These are phyloP conservation scores for Penicillium cosmopolitanum DNA, from an alignment of 495 filamentous ascomycete species.

Conservation along the genomic window DNA sequence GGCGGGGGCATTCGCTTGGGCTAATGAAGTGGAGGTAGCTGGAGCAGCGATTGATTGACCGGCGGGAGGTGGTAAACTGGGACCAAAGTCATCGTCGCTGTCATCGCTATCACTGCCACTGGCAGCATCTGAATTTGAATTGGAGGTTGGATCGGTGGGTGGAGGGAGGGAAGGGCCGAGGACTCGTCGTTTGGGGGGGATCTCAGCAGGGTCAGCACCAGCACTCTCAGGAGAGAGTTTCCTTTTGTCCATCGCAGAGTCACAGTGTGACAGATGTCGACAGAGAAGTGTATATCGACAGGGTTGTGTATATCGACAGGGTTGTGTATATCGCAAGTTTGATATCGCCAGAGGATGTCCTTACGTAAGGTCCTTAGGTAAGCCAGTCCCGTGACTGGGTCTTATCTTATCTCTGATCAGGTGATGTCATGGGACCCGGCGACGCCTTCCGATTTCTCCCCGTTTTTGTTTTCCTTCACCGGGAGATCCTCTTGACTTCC, in stretches of 20 bases:
- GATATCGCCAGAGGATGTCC: too few relatives aligned
- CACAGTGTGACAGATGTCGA: too few relatives aligned
- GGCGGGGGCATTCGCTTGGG: constrained; percentile 17
- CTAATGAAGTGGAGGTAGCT: constrained; percentile 22
- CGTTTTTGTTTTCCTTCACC: neutral
- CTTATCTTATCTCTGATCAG: constrained; percentile 1
- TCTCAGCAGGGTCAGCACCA: constrained; percentile 3
- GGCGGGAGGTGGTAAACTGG: constrained; percentile 67
- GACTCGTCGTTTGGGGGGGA: constrained; percentile 29
- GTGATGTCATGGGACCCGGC: neutral
- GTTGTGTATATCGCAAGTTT: too few relatives aligned
- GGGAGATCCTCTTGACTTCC: neutral
- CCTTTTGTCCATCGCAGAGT: constrained; percentile 22
- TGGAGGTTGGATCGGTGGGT: constrained; percentile 5
- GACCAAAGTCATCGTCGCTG: constrained; percentile 73
- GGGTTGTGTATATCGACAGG: too few relatives aligned
- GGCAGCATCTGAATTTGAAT: constrained; percentile 22
- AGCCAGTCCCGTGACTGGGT: too few relatives aligned
- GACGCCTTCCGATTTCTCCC: neutral
- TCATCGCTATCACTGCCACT: constrained; percentile 21
- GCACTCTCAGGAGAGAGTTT: constrained; percentile 12
- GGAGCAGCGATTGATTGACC: constrained; percentile 26
- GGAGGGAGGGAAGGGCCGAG: constrained; percentile 41
- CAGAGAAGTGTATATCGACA: too few relatives aligned
- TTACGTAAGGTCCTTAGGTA: too few relatives aligned